A percentile compares a stretch with the other conserved stretches of the same genome.
phyloP scores from a whole-genome alignment of 2,329 filamentous ascomycete genomes.

The Onygenales sp. region DNA sequence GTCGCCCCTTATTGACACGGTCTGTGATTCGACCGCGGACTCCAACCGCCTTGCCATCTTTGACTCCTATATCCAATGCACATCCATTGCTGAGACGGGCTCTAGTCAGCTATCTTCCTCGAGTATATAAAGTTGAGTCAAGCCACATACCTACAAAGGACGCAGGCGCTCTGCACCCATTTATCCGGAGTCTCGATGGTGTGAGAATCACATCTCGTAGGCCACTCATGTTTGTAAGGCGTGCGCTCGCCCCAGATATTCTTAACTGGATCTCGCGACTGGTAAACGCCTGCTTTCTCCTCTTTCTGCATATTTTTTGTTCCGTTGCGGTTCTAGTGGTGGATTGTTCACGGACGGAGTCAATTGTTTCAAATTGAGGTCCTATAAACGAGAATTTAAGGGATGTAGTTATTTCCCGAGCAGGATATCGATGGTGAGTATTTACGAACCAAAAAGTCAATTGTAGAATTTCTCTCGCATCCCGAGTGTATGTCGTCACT shows the following conservation, averaged over 20 bases:
- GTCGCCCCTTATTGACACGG: constrained; percentile 26
- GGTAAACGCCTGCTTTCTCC: neutral
- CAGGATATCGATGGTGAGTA: no score
- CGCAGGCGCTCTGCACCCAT: constrained; percentile 32
- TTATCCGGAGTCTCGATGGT: constrained; percentile 25
- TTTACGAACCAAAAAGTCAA: no score
- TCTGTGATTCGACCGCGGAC: constrained; percentile 24
- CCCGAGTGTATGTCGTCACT: no score
- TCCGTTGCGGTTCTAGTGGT: neutral
- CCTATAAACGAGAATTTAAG: no score
- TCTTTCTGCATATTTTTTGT: neutral
- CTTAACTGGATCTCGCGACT: constrained; percentile 21
- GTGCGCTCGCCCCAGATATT: constrained; percentile 25
- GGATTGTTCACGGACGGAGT: no score
- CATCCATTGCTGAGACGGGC: constrained; percentile 22
- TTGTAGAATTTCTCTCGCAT: no score
- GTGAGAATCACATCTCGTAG: constrained; percentile 20
- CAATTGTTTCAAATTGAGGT: no score
- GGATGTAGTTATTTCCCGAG: no score
- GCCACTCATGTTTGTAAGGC: constrained; percentile 28
- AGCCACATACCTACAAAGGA: constrained; percentile 25
- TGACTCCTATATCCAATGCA: constrained; percentile 27
- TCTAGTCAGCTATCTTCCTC: neutral
- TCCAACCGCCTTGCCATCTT: constrained; percentile 28
- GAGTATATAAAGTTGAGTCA: neutral